Base-by-base conservation (phyloP, 768 basidiomycete species). In the Pleurotus sapidus region DNA sequence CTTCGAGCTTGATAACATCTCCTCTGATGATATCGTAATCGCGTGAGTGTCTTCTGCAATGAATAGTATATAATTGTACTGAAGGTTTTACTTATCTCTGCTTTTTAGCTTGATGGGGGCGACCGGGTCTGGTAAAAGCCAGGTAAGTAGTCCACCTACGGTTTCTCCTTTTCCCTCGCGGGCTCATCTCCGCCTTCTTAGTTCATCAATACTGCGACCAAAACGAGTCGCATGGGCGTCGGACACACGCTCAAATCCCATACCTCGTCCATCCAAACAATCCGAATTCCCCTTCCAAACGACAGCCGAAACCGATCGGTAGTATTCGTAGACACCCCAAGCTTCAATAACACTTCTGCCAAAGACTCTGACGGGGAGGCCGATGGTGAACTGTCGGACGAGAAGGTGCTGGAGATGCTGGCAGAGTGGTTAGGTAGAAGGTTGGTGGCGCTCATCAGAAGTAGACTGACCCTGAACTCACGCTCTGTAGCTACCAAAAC, bases 241-340 rank as follows among this genome's bases (percentile, higher is more conserved):
- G 61, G 61, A 24, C 57, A 67, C 45, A 57, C 60, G 18, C 54
- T 69, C 51, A 40, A 34, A 20, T 69, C 69, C 1, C 65, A 59
- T 56, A 68, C 69, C 20, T 46, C 55, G 12, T 49, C 63, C 25
- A 59, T 71, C 14, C 55, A 57, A 34, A 54, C 61, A 6, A 43
- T 64, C 46, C 49, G 59, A n/a, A 45, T 60, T 30, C 30, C 55
- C 24, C 56, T 66, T 56, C 65, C 65, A 38, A 45, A 61, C 5
- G 57, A 56, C n/a, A 59, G 57, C 55, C 23, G 15, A n/a, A 55
- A 49, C 4, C 63, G 63, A 42, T 60, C 57, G 14, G 49, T 69
- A 7, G 59, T 67, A 17, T 61, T 70, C 20, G 61, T 69, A 24
- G 68, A 69, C 46, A 68, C 68, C 2, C 68, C 68, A 24, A 64